Evolutionary conservation across 2,329 filamentous ascomycete species (phyloP), one percentile per base, ranked within the genome.

Genomic region (Pseudogymnoascus sp.): DNA sequence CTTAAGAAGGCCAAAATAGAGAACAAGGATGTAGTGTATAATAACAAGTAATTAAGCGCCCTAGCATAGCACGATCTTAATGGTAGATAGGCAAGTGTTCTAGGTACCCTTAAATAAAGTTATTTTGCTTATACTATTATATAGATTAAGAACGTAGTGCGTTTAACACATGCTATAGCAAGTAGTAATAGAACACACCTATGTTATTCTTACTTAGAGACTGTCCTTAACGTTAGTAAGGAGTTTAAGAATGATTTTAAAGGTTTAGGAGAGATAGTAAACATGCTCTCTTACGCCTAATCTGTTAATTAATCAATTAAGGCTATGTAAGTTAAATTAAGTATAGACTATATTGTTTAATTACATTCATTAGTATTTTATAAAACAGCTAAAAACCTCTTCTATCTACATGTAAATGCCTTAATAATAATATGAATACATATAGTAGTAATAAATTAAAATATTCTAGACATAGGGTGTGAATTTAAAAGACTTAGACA

Each of bases 71-170:
- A 26, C 8, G 15, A 15, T 1, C 53, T 60, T 9, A 60, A 60
- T 8, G 53, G 53, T 13, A 19, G n/a, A 33, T n/a, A 60, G 19
- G 53, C 13, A 60, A 60, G 53, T 60, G 26, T 35, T 15, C 33
- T 13, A 7, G 4, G 23, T 33, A 33, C 26, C 17, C 1, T 21
- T n/a, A n/a, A n/a, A n/a, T 15, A 6, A 15, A 8, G 26, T 17
- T 33, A 1, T 7, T 13, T 60, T 21, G 21, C 31, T 60, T 1
- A 60, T 8, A 35, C 10, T 31, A 6, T n/a, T 13, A 5, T n/a
- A 35, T 17, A 60, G 57, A 61, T 64, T 17, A 64, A 64, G 38
- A 64, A 64, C 21, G 21, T 17, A 15, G 62, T 64, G 57, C 21
- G 59, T 15, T 21, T 23, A 47, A 59, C 53, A 21, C 53, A 62